phyloP scores from a whole-genome alignment of 495 filamentous ascomycete genomes.

The Podospora pseudoanserina region DNA sequence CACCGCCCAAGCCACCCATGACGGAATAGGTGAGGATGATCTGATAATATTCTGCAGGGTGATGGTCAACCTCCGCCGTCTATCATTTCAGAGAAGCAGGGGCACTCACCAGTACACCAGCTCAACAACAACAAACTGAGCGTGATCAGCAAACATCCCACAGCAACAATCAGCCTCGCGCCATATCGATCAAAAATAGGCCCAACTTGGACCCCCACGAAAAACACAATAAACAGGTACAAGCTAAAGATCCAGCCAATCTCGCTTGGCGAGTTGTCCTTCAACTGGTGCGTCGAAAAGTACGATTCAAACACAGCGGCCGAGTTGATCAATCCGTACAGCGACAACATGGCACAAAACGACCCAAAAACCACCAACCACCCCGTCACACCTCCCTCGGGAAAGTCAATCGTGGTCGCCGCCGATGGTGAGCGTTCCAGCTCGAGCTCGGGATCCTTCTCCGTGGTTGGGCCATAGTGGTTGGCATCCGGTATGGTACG shows the following conservation, averaged over 20 bases:
- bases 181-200: slow-evolving; percentile 66
- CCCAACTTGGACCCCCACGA: slow-evolving; percentile 62
- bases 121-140: slow-evolving; percentile 55
- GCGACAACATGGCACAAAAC: slow-evolving; percentile 56
- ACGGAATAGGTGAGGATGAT: slow-evolving; percentile 60
- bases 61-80: not conserved
- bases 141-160: slow-evolving; percentile 50
- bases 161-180: slow-evolving; percentile 49
- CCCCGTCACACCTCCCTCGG: slow-evolving; percentile 57
- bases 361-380: slow-evolving; percentile 63
- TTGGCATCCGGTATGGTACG: not conserved
- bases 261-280: slow-evolving; percentile 48
- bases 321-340: slow-evolving; percentile 64
- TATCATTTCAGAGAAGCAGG: not conserved
- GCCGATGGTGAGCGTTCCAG: slow-evolving; percentile 17
- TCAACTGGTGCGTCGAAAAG: slow-evolving; percentile 57
- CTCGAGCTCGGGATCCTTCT: not conserved
- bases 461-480: slow-evolving; percentile 1
- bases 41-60: slow-evolving; percentile 55
- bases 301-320: slow-evolving; percentile 63
- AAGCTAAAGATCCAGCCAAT: slow-evolving; percentile 65
- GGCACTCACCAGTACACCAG: slow-evolving; percentile 36
- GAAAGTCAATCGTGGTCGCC: slow-evolving; percentile 42
- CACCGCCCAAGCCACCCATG: slow-evolving; percentile 53
- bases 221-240: slow-evolving; percentile 61